Conservation (phyloP, 2,329 filamentous ascomycete genomes). For the Lojkania enalia region DNA sequence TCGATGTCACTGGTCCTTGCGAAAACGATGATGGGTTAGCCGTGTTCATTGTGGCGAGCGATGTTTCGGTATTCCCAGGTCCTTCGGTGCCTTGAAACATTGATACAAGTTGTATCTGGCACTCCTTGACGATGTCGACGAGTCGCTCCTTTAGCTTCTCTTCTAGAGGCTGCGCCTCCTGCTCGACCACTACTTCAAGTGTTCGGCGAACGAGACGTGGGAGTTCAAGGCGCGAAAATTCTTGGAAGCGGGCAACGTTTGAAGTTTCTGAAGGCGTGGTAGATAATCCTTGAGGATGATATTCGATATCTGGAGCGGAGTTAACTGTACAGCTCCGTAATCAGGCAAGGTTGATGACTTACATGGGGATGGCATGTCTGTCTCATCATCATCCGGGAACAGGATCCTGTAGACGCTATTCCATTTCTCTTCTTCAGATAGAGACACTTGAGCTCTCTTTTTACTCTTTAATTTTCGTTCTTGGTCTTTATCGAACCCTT, state of each 20-base stretch:
- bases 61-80: background rate
- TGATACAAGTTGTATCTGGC: conserved; percentile 24
- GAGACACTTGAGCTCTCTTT: conserved; percentile 21
- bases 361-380: conserved; percentile 29
- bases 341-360: conserved; percentile 1
- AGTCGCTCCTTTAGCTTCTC: conserved; percentile 30
- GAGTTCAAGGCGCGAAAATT: conserved; percentile 28
- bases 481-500: conserved; percentile 32
- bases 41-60: background rate
- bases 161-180: conserved; percentile 31
- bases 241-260: conserved; percentile 24
- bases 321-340: background rate
- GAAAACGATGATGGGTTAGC: background rate
- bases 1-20: background rate
- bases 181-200: conserved; percentile 27
- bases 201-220: conserved; percentile 30
- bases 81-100: conserved; percentile 16
- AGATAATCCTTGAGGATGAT: conserved; percentile 14
- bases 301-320: conserved; percentile 21
- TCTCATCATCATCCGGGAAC: conserved; percentile 27
- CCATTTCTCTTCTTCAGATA: conserved; percentile 31
- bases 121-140: conserved; percentile 29
- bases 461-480: conserved; percentile 31
- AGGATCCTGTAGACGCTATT: conserved; percentile 28
- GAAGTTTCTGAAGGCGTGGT: conserved; percentile 10